A percentile compares a stretch with the other conserved stretches of the same genome.
Evolutionary conservation across 202 grass and related monocot genomes (phyloP).

Genomic region (Musa balbisiana): DNA sequence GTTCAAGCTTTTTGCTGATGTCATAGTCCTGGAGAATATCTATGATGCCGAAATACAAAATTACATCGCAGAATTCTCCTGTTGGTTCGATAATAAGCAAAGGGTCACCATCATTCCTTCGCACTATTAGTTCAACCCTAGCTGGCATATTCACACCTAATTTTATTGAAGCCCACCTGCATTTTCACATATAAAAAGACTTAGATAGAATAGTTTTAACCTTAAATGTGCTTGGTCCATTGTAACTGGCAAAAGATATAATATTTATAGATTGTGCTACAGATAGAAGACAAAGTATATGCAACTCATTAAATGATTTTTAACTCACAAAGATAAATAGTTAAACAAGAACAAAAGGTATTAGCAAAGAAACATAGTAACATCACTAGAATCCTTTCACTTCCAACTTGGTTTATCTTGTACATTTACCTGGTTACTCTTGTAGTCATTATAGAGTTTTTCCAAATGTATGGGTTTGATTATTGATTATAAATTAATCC

Average conservation of each 20-base stretch:
- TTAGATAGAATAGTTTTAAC: not conserved
- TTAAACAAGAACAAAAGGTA: too few species aligned
- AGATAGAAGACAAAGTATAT: too few species aligned
- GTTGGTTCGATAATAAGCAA: constrained; percentile 62
- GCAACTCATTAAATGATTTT: too few species aligned
- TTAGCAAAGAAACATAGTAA: too few species aligned
- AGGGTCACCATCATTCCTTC: constrained; percentile 44
- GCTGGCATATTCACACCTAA: constrained; percentile 75
- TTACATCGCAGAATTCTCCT: constrained; percentile 65
- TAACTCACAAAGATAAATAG: too few species aligned
- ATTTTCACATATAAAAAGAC: not conserved
- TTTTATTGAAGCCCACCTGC: constrained; percentile 48
- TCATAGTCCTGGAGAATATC: constrained; percentile 95
- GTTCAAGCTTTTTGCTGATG: constrained; percentile 81
- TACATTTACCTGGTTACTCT: too few species aligned
- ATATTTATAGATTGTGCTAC: not conserved
- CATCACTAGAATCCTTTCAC: too few species aligned
- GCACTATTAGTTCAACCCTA: constrained; percentile 67
- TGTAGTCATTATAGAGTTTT: too few species aligned
- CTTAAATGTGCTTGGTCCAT: not conserved
- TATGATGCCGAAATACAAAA: constrained; percentile 84
- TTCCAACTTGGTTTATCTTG: too few species aligned
- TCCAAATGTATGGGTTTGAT: too few species aligned
- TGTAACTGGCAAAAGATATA: not conserved
- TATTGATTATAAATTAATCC: too few species aligned